phyloP scores from a whole-genome alignment of 345 rosid genomes.

The Lepidium didymum region DNA sequence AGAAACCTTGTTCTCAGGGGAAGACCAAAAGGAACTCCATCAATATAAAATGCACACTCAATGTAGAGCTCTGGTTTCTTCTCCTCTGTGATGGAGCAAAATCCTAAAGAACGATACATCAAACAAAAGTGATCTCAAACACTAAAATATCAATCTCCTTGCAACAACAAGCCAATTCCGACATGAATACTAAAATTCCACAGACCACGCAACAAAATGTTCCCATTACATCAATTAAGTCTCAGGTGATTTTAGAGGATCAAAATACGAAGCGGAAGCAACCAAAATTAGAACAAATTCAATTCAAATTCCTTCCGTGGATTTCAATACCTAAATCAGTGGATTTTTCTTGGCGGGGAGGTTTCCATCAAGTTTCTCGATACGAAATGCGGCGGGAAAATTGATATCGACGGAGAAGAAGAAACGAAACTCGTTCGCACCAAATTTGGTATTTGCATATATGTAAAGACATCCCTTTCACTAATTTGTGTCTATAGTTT shows the following conservation, averaged over 20 bases:
- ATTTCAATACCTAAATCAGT: constrained; percentile 42
- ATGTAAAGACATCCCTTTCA: no score
- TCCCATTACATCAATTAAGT: not conserved
- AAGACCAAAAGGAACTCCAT: no score
- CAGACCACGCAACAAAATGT: not conserved
- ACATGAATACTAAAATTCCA: not conserved
- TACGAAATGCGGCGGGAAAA: constrained; percentile 83
- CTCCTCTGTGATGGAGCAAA: no score
- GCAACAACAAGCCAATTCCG: not conserved
- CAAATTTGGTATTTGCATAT: constrained; percentile 32
- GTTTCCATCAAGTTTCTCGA: constrained; percentile 75
- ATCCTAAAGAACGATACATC: no score
- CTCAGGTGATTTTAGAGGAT: not conserved
- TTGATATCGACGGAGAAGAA: constrained; percentile 95
- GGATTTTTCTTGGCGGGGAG: constrained; percentile 42
- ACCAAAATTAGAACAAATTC: not conserved
- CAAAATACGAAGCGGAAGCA: not conserved
- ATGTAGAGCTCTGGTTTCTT: no score
- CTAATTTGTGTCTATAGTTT: no score
- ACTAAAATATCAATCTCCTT: not conserved
- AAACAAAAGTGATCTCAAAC: no score
- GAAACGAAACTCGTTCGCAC: constrained; percentile 87
- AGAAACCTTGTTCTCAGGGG: no score
- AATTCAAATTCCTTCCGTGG: not conserved
- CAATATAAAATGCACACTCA: no score